phyloP scores from a whole-genome alignment of 495 filamentous ascomycete genomes.

The Viridothelium virens region DNA sequence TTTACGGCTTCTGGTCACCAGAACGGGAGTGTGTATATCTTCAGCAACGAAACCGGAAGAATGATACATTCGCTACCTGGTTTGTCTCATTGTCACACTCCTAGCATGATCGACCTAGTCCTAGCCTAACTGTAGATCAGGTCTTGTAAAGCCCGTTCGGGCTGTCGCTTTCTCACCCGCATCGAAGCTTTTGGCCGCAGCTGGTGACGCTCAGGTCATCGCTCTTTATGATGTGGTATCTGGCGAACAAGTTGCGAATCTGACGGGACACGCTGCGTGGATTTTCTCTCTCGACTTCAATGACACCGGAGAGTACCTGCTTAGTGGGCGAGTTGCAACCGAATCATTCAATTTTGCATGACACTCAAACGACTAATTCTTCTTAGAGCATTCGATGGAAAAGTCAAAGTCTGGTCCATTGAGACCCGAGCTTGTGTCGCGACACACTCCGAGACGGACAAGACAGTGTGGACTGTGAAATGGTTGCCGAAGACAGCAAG shows the following conservation, averaged over 20 bases:
- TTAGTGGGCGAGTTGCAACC: slow-evolving; percentile 42
- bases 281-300: slow-evolving; percentile 87
- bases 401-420: slow-evolving; percentile 90
- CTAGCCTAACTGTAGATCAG: slow-evolving; percentile 27
- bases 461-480: slow-evolving; percentile 74
- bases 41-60: slow-evolving; percentile 80
- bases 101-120: background rate
- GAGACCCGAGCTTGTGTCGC: slow-evolving; percentile 77
- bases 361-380: slow-evolving; percentile 1
- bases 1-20: slow-evolving; percentile 89
- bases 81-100: background rate
- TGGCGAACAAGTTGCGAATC: slow-evolving; percentile 83
- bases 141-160: slow-evolving; percentile 76
- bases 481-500: slow-evolving; percentile 71
- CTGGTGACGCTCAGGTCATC: slow-evolving; percentile 82
- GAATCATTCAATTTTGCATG: background rate
- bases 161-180: slow-evolving; percentile 79
- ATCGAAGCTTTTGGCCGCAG: slow-evolving; percentile 78
- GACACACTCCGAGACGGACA: slow-evolving; percentile 84
- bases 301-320: slow-evolving; percentile 82
- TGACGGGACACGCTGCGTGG: slow-evolving; percentile 75
- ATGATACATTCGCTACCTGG: slow-evolving; percentile 75
- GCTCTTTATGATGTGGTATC: slow-evolving; percentile 83
- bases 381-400: slow-evolving; percentile 70
- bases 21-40: slow-evolving; percentile 89